Base-by-base conservation (phyloP, 805 yeast species). In the Kuraishia capsulata region DNA sequence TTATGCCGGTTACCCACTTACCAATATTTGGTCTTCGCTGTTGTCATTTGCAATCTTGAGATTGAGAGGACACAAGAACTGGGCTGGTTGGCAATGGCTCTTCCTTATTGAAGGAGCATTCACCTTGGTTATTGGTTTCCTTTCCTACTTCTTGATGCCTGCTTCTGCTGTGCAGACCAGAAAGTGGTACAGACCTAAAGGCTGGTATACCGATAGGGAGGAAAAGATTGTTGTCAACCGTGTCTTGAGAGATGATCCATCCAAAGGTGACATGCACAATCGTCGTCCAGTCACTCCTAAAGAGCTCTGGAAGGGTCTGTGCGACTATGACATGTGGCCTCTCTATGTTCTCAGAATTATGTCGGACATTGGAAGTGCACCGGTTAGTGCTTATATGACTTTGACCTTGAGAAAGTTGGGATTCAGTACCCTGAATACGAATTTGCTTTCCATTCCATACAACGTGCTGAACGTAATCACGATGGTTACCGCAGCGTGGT, bases 41-140 rank as follows among this genome's bases (percentile, higher is more conserved):
- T 76, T 23, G 8, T 23, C 26, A 0, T 73, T 65, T 44, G 86
- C 76, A 2, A 53, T 78, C 30, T 61, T 78, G 39, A 65, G 64
- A 39, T 57, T 80, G 54, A 57, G 73, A 25, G 77, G 75, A 14
- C 42, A 48, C 2, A 43, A 45, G 13, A 68, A 74, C 3, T 56
- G 61, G 50, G 57, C 56, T 8, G 81, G 81, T 19, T 81, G 87
- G 87, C 63, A 71, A 38, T 81, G 80, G 76, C 59, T 81, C 18
- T 81, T 81, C 45, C 50, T 81, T 16, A 64, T 81, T 38, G 85
- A 79, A 51, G 87, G 88, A 4, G 38, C 68, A 4, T 47, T 77
- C 32, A 78, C 87, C 2, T 53, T 78, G 4, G 16, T 51, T 2
- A 63, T 81, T 44, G 87, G 86, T 2, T 54, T 60, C 37, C 46